Conservation (phyloP, 345 rosid genomes). For the Limnanthes douglasii region DNA sequence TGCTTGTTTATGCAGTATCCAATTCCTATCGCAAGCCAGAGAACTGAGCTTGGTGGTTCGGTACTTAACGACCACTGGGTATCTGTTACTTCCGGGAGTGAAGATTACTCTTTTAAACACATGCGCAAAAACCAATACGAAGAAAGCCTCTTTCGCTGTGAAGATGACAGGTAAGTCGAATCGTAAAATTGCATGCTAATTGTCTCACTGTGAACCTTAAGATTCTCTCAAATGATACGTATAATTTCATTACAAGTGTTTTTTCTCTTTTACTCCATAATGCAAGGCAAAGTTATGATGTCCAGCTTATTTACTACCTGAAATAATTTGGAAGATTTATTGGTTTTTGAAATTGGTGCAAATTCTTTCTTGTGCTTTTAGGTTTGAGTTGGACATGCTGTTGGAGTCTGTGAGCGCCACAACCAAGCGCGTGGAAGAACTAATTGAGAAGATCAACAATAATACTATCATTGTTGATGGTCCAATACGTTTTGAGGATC, state of each 20-base stretch:
- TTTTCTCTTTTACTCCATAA: constrained; percentile 1
- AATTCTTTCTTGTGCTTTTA: constrained; percentile 15
- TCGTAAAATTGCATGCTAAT: not conserved
- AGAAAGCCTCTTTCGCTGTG: constrained; percentile 90
- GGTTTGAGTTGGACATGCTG: constrained; percentile 98
- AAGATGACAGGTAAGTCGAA: constrained; percentile 81
- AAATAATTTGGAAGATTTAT: constrained; percentile 1
- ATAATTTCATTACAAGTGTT: not conserved
- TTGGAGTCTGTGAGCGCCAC: constrained; percentile 84
- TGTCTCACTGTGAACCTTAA: not conserved
- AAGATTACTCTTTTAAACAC: constrained; percentile 97
- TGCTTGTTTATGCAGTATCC: constrained; percentile 52
- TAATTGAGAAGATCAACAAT: constrained; percentile 54
- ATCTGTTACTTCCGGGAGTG: constrained; percentile 98
- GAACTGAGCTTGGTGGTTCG: constrained; percentile 64
- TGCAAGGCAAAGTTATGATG: no score
- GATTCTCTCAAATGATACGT: constrained; percentile 1
- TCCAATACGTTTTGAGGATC: constrained; percentile 54
- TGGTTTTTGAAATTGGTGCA: constrained; percentile 5
- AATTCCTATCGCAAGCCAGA: constrained; percentile 68
- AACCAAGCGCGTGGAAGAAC: constrained; percentile 70
- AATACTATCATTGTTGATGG: constrained; percentile 40
- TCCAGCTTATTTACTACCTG: no score
- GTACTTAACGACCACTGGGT: constrained; percentile 97
- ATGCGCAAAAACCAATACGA: constrained; percentile 99